Base-by-base conservation (phyloP, 768 basidiomycete species). In the Kwoniella mangroviensis region DNA sequence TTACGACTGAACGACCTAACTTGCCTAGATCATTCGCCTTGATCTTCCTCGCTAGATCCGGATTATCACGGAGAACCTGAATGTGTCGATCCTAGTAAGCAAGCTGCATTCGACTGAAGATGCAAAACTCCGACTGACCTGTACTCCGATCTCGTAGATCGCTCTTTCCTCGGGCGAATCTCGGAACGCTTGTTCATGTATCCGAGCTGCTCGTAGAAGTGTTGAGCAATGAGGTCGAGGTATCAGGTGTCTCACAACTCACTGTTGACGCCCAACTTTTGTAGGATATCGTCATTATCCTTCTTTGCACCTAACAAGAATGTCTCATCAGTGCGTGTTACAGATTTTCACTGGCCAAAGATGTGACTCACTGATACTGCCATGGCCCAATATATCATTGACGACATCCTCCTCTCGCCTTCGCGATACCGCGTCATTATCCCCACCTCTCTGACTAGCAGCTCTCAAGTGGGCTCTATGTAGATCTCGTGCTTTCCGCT, bases 21-120 rank as follows among this genome's bases (percentile, higher is more conserved):
- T 79, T 79, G 24, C 79, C 79, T 19, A 80, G 67, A 56, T 80
- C 79, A 54, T 78, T 78, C 7, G 79, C 79, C 61, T 78, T 80
- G 56, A 75, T 72, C 24, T 52, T 80, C 45, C 56, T 55, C 7
- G 79, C 76, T 26, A 75, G 17, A 1, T 67, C 69, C 0, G 79
- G 79, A 54, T 78, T 72, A n/a, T 67, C 58, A 11, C 61, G 72
- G 7, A 80, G 67, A 19, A 80, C 63, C 76, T 77, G 13, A 4
- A 58, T 49, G 52, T 15, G 13, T 13, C 3, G 52, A 43, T 22
- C 34, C 7, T 9, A 42, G 11, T 45, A 12, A 42, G n/a, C 45
- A 15, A n/a, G 26, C 34, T 34, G 12, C 12, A 22, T 12, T 42
- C 0, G 43, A 52, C 62, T 12, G 57, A 43, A 42, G 59, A 61